Base-by-base conservation (phyloP, 2,329 filamentous ascomycete genomes). In the Rachicladosporium sp. region DNA sequence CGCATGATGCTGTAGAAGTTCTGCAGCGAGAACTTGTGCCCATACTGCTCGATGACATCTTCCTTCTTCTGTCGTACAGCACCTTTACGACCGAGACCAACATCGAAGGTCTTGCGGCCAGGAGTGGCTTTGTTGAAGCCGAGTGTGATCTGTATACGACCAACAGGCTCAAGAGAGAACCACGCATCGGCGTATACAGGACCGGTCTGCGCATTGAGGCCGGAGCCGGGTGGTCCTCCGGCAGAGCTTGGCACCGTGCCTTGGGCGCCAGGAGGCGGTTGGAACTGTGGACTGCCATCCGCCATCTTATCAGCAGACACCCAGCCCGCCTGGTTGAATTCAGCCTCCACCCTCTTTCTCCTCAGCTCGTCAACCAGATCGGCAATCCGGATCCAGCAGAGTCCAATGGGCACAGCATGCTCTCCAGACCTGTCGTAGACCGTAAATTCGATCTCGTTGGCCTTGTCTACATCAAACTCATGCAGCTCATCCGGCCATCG, bases 1-100 rank as follows among this genome's bases (percentile, higher is more conserved):
- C 91, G 89, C 91, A 98, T 98, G 58, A 98, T 95, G 72, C 96
- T 98, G 78, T 96, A 98, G 64, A 98, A 98, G 62, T 95, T 91
- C 61, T 95, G 88, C 56, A 91, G 84, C 41, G 96, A 81, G 58
- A 98, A 98, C 66, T 96, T 98, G 78, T 98, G 91, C 36, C 91
- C 91, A 59, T 94, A 95, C 71, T 95, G 94, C 67, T 98, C 91
- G 66, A 95, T 85, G 4, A 98, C 81, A 56, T 96, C 88, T 63
- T 98, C 91, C 68, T 98, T 98, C 57, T 86, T 85, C 65, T 98
- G 89, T 50, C 91, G 85, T 50, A 98, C 87, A 47, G 91, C 91
- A 56, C 89, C 91, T 66, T 95, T 93, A 59, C 91, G 83, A 48
- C 86, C 86, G 47, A 98, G 78, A 56, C 91, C 91, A 42, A 89